Evolutionary conservation across 1,284 basidiomycete genomes (phyloP).

Genomic region (Volvariella volvacea): DNA sequence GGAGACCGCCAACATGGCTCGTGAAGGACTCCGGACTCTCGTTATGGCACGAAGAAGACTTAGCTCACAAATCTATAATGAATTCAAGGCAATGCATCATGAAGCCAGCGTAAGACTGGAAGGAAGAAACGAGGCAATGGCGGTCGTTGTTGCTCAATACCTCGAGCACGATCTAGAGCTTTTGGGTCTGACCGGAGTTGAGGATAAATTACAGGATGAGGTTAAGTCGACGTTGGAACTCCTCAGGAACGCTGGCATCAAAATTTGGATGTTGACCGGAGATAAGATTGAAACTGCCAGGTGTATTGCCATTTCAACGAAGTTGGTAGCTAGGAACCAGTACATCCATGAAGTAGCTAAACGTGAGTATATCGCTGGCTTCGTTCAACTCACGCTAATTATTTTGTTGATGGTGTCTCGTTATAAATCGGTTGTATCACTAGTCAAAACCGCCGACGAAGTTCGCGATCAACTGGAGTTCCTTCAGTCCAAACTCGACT

Average conservation of each 20-base stretch:
- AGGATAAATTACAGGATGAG: conserved; percentile 97
- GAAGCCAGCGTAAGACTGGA: conserved; percentile 75
- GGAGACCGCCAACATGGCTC: conserved; percentile 97
- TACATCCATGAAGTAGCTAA: conserved; percentile 98
- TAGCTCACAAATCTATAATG: conserved; percentile 59
- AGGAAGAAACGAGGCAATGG: conserved; percentile 78
- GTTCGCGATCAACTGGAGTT: conserved; percentile 92
- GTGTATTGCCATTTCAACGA: conserved; percentile 97
- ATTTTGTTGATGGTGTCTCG: too few relatives aligned
- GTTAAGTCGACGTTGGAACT: conserved; percentile 93
- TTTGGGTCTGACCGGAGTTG: conserved; percentile 92
- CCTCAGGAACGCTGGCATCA: conserved; percentile 93
- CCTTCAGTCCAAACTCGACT: conserved; percentile 90
- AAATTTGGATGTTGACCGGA: conserved; percentile 99
- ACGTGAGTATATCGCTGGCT: conserved; percentile 41
- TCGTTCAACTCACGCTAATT: too few relatives aligned
- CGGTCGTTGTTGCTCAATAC: conserved; percentile 64
- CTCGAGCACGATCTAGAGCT: conserved; percentile 90
- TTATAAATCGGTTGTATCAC: neutral
- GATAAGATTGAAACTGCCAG: conserved; percentile 99
- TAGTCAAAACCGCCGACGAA: conserved; percentile 81
- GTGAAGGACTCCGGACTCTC: conserved; percentile 92
- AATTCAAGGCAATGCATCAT: conserved; percentile 75
- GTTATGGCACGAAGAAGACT: conserved; percentile 86
- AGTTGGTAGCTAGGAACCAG: conserved; percentile 92